Evolutionary conservation across 2,329 filamentous ascomycete species (phyloP), one percentile per base, ranked within the genome.

Genomic region (Laburnicola sp.): DNA sequence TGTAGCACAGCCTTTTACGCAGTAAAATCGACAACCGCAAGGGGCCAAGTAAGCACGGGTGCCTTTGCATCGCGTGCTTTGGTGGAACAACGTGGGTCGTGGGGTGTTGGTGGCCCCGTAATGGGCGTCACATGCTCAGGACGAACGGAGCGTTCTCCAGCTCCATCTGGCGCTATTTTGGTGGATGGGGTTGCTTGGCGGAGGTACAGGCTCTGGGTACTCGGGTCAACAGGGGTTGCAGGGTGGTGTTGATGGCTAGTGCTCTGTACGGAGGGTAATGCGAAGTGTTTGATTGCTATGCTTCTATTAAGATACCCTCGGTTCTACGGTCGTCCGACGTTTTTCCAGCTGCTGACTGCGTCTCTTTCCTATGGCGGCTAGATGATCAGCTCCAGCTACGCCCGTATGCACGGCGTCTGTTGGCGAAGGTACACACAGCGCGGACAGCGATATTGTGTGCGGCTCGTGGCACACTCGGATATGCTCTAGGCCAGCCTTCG

Each of bases 291-390:
- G 43, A 53, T 54, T 37, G 47, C 48, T 47, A 44, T 45, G 45
- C 38, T 56, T 54, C 52, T 63, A 52, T 59, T 56, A 53, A 59
- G 64, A 68, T 67, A 67, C 60, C 63, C 64, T 61, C 62, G 62
- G 58, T 47, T 44, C 27, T 42, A 37, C 44, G 9, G 37, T 38
- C n/a, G 31, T 38, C 42, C 31, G 22, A 41, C 28, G 28, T 27
- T 41, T 26, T 46, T 30, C 35, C 36, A 23, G 16, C 11, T 16
- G 28, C 34, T 16, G 11, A 31, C 26, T 23, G 49, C 45, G 45
- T 28, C 39, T 10, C 39, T 48, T 48, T 45, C 39, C 47, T 31
- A 45, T 48, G 32, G 35, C 16, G 36, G 45, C 44, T 39, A 48
- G 46, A 25, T 7, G 31, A 23, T 54, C 51, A 60, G 57, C 62